Evolutionary conservation across 768 basidiomycete species (phyloP), one percentile per base, ranked within the genome.

Genomic region (Macrolepiota albuminosa): DNA sequence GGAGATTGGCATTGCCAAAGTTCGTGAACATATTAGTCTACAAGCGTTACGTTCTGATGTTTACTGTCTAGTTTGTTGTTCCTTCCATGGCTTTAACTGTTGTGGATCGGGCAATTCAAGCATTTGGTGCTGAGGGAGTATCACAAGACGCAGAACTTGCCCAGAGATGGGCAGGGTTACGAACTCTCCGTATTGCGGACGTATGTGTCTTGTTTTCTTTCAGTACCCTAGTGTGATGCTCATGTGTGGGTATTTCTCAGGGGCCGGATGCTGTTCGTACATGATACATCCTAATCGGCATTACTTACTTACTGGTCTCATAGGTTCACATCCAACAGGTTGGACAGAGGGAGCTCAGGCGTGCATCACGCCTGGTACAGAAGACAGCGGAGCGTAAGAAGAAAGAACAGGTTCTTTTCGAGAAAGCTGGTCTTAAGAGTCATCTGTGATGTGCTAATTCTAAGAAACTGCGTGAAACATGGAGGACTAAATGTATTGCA

Each of bases 1-100:
- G 73, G 97, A 98, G 72, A 98, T 99, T 67, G 95, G 93, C 26
- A 92, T 98, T 61, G 94, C 97, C 47, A 99, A 99, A 82, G 96
- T 91, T 62, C 45, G 75, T 60, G 29, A 29, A 6, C 18, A 42
- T 10, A 13, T 42, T 42, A 18, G 8, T 21, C 54, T 48, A 6
- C 37, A 36, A 50, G 29, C 37, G 24, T 21, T 10, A 34, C 42
- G 8, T 48, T 33, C 21, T 54, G 36, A 42, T 48, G 42, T 39
- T 56, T 31, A 11, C 16, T 54, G 21, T 57, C 50, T 47, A 98
- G 95, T 96, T 97, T 67, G 87, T 94, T 40, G 93, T 98, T 11
- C 97, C 97, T 13, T 81, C 82, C 0, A 93, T 96, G 90, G 96
- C 95, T 0, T 79, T 91, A 51, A 75, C 78, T 26, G 89, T 99